Base-by-base conservation (phyloP, 768 basidiomycete genomes). In the Lactarius quietus region DNA sequence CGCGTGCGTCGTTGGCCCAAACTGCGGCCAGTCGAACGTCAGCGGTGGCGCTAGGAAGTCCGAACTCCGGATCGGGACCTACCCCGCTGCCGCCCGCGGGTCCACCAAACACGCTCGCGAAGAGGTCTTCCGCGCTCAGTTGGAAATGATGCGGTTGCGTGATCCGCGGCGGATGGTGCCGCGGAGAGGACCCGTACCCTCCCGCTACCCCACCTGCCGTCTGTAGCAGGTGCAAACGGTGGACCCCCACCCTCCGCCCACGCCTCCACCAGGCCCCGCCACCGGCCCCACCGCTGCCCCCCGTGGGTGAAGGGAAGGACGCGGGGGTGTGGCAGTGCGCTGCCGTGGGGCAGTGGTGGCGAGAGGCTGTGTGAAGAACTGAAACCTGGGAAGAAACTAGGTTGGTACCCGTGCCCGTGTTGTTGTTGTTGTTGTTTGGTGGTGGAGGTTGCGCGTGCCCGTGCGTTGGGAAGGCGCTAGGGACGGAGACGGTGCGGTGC, bases 21-120 rank as follows among this genome's bases (percentile, higher is more conserved):
- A 64, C 68, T 69, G 68, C 69, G 69, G 69, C 69, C 69, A 70
- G 38, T 70, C 69, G 69, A 70, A 70, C 63, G 67, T 70, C 63
- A 70, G 69, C 68, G 68, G 67, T 17, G 62, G 57, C 26, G 57
- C 61, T 28, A 61, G 56, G 63, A 68, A 69, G 62, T 59, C n/a
- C 65, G 58, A 54, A 67, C 58, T 64, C 63, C 58, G 43, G 59
- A 60, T 69, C 66, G 61, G 35, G 38, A 64, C 69, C 69, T 67
- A 67, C 65, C 66, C 61, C 68, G 61, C 60, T 55, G 5, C 59
- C 59, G 23, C 57, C 53, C 48, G 68, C 63, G 68, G 68, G 62
- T 39, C 67, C 69, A 59, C 67, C 69, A 59, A 70, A 70, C 61
- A 70, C 69, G 18, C 62, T 64, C 17, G 69, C 67, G 61, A 70